Conservation (phyloP, 2,329 filamentous ascomycete species). For the Xylogone sp. region DNA sequence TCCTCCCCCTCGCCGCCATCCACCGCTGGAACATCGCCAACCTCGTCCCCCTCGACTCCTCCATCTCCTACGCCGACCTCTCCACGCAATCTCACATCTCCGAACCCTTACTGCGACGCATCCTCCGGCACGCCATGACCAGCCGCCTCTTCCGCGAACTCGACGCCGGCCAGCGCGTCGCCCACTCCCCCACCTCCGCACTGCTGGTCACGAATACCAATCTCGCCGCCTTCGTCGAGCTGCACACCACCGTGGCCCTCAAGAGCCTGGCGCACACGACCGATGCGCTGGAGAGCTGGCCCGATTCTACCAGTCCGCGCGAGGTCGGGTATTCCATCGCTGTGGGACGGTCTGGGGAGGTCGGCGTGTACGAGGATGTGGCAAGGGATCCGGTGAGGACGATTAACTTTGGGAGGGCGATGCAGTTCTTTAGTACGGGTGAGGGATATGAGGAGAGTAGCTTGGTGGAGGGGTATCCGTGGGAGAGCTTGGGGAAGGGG, state of each 20-base stretch:
- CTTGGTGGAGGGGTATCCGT: constrained; percentile 21
- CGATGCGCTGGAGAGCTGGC: constrained; percentile 33
- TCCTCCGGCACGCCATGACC: constrained; percentile 52
- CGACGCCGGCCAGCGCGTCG: constrained; percentile 3
- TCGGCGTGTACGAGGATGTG: constrained; percentile 25
- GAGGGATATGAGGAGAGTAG: constrained; percentile 17
- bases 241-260: constrained; percentile 28
- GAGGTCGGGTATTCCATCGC: constrained; percentile 31
- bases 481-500: constrained; percentile 19
- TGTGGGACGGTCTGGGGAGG: constrained; percentile 13
- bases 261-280: constrained; percentile 27
- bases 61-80: constrained; percentile 39
- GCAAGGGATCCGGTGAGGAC: constrained; percentile 22
- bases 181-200: constrained; percentile 9
- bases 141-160: constrained; percentile 35
- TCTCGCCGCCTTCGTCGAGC: constrained; percentile 28
- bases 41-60: constrained; percentile 40
- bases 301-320: constrained; percentile 28
- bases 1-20: constrained; percentile 5
- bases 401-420: constrained; percentile 29
- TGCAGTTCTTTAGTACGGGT: constrained; percentile 24
- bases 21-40: constrained; percentile 3
- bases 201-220: constrained; percentile 34
- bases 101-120: constrained; percentile 40
- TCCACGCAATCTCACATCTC: constrained; percentile 3